Evolutionary conservation across 2,329 filamentous ascomycete genomes (phyloP).

Genomic region (Trichoderma breve): DNA sequence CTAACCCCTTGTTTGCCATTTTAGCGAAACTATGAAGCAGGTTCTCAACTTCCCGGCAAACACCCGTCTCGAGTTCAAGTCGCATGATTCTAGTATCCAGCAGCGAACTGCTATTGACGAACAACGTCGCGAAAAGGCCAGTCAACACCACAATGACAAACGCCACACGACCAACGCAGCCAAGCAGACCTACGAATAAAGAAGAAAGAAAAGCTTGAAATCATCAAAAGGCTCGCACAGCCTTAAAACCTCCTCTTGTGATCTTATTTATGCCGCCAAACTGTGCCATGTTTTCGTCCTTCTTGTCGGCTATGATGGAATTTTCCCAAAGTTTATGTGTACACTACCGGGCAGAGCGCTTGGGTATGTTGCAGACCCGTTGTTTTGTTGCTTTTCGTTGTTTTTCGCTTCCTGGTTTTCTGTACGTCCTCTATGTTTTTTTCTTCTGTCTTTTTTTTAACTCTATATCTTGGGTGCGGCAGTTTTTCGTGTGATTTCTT

Average conservation of each 20-base stretch:
- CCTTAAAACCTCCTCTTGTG: not conserved
- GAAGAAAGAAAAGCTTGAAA: not conserved
- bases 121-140: slow-evolving; percentile 79
- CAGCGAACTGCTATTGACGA: slow-evolving; percentile 89
- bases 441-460: not conserved
- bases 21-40: slow-evolving; percentile 89
- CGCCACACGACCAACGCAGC: slow-evolving; percentile 32
- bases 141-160: slow-evolving; percentile 46
- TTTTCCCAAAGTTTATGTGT: not conserved
- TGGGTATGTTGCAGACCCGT: slow-evolving; percentile 21
- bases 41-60: slow-evolving; percentile 81
- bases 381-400: slow-evolving; percentile 2
- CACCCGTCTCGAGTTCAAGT: slow-evolving; percentile 92
- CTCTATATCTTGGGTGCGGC: slow-evolving; percentile 4
- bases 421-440: slow-evolving; percentile 3
- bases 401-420: not conserved
- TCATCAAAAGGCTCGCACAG: slow-evolving; percentile 1
- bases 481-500: slow-evolving; percentile 1
- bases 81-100: slow-evolving; percentile 92
- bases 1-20: not conserved
- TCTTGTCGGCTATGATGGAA: slow-evolving; percentile 14
- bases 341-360: slow-evolving; percentile 22
- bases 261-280: not conserved
- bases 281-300: slow-evolving; percentile 13
- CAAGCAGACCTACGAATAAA: slow-evolving; percentile 37